Base-by-base conservation (phyloP, 345 rosid genomes). In the Syzygium aqueum region DNA sequence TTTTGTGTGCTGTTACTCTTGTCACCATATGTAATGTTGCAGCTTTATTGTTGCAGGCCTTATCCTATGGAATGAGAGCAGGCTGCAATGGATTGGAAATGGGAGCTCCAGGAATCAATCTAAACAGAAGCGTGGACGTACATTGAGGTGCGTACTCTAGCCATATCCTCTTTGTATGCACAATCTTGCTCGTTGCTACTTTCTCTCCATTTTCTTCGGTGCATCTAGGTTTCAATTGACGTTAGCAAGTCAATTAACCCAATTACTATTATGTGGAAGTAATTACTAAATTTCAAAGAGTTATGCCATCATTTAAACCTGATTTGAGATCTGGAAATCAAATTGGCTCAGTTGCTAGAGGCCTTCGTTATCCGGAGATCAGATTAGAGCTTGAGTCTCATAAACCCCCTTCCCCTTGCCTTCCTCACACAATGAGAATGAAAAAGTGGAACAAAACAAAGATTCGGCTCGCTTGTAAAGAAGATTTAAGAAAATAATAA, bases 11-110 rank as follows among this genome's bases (percentile, higher is more conserved):
- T 73, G 25, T 73, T 53, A 8, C 86, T 85, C 63, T 56, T 27
- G 17, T 17, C 33, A 1, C 14, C 59, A 22, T 33, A 19, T 33
- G 30, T 53, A 27, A 49, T 78, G 78, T 52, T 83, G 85, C 57
- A n/a, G 37, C 84, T 21, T 40, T 84, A 83, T 22, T 54, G 82
- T 84, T 91, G 51, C 92, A 92, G 97, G 97, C 67, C 92, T 92
- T 87, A 90, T 91, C 86, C 90, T 91, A 51, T 95, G 98, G 98
- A 93, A 91, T 85, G 95, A 95, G 87, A 89, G 89, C 85, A 93
- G 96, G 92, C 92, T 91, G 84, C 91, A 93, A 85, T 95, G 98
- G 96, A 80, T 92, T 85, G 92, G 92, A 89, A 92, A 84, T 87
- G 90, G 88, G 53, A 91, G 63, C 85, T 83, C 91, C 28, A 87